Base-by-base conservation (phyloP, 257 asterid species). In the Solanum habrochaites region DNA sequence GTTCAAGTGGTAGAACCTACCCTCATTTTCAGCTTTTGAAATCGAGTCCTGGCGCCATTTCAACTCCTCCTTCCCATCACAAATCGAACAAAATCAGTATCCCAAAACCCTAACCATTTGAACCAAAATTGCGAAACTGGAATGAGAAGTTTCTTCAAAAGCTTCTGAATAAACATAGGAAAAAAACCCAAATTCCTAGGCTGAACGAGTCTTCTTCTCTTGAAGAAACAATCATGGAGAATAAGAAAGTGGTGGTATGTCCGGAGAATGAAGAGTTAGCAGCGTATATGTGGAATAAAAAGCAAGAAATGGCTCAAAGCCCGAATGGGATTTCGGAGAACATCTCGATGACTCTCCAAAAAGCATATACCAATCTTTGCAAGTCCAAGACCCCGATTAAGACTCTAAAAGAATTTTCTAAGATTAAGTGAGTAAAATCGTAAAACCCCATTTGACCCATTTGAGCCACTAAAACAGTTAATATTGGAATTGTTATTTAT, bases 311-410 rank as follows among this genome's bases (percentile, higher is more conserved):
- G 89, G 96, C 96, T 67, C 85, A 92, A 93, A 89, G 91, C 69
- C 88, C 94, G 56, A 93, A 95, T 90, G 98, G 98, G 35, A 91
- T 95, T 82, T 95, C 99, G 3, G 98, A 95, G 11, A 97, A 97
- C 84, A 88, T 93, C 90, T 93, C 89, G 62, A 88, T 87, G 88
- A 95, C 98, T 75, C 85, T 94, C 85, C 88, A 93, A 72, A 95
- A 93, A 90, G 99, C 98, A 35, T 90, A 95, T 80, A 91, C 96
- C 21, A 95, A 92, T 89, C 86, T 97, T 5, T 95, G 98, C 87
- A 90, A 89, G 85, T 91, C 91, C 91, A 91, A 91, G 67, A 85
- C 88, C 45, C 96, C 96, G 13, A 90, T 97, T 82, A 90, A 86
- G 87, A 90, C 94, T 86, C 93, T 95, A n/a, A 93, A 87, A 88